Evolutionary conservation across 208 protist genomes (phyloP).

Genomic region (Phytomonas francai): DNA sequence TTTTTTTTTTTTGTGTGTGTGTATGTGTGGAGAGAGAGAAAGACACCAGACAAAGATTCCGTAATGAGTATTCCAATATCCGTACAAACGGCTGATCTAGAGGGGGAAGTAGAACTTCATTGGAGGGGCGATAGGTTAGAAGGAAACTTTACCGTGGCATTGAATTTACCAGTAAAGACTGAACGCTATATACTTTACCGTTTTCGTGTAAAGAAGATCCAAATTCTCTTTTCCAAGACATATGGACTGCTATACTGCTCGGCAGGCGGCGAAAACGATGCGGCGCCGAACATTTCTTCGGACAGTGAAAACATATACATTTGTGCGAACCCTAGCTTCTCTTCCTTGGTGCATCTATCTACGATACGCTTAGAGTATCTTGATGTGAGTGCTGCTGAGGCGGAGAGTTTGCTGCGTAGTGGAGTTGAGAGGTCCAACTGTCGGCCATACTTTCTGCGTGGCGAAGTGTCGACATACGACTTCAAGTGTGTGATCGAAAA

Average conservation of each 20-base stretch:
- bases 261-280: not conserved
- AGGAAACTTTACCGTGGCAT: not conserved
- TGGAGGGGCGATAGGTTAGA: not conserved
- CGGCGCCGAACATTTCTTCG: constrained; percentile 1
- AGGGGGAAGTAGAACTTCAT: not conserved
- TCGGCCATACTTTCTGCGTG: constrained; percentile 26
- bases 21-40: not conserved
- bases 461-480: constrained; percentile 23
- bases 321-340: constrained; percentile 23
- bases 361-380: constrained; percentile 54
- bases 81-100: constrained; percentile 2
- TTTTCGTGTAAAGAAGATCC: constrained; percentile 44
- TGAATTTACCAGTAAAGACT: not conserved
- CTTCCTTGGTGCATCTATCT: constrained; percentile 21
- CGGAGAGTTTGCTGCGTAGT: constrained; percentile 12
- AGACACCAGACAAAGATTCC: not conserved
- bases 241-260: constrained; percentile 28
- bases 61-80: constrained; percentile 5
- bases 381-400: constrained; percentile 18
- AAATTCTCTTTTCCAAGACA: constrained; percentile 52
- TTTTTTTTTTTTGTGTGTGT: not conserved
- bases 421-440: constrained; percentile 28
- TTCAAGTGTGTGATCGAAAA: constrained; percentile 20
- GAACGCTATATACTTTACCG: constrained; percentile 34
- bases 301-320: constrained; percentile 23